Base-by-base conservation (phyloP, 2,329 filamentous ascomycete genomes). In the Xylaria sp. region DNA sequence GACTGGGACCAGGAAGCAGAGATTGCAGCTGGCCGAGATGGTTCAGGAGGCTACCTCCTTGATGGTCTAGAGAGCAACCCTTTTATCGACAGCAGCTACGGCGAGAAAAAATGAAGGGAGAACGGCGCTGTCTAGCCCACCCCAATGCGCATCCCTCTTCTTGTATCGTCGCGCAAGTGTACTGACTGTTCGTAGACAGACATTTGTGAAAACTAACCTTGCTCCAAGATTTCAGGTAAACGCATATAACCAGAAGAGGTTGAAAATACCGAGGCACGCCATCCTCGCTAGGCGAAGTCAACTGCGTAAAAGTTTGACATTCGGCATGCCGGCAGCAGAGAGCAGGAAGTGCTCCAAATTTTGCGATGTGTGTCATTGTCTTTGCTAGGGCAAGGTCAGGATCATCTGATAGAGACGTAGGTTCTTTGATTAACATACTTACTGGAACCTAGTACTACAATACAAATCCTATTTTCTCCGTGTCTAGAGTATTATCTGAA, bases 1-100 rank as follows among this genome's bases (percentile, higher is more conserved):
- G 81, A 79, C n/a, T 84, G 82, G 79, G 79, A 73, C 45, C 78
- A 75, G 70, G 79, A 79, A 45, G 78, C 73, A 9, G 83, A 82
- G 71, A 80, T 78, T 51, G 76, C 75, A 27, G 78, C 79, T 70
- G 82, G 81, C 21, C 80, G 81, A 36, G 82, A 83, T 79, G 82
- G 81, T 34, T 81, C 80, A 71, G 78, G 80, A 68, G 82, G 82
- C 45, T 84, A 84, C 73, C 69, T 76, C 45, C 67, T 76, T 32
- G 73, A 76, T 61, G 75, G 75, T 27, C 66, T 75, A 36, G 73
- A 75, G 58, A 67, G 69, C 67, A 76, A 76, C 32, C 73, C 75
- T 51, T 74, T 74, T 67, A 3, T 67, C 12, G 24, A n/a, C 48
- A 54, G 21, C 61, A 30, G 50, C 19, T 53, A 51, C 34, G 30